Evolutionary conservation across 2,329 filamentous ascomycete genomes (phyloP).

Genomic region (Trichoderma guizhouense): DNA sequence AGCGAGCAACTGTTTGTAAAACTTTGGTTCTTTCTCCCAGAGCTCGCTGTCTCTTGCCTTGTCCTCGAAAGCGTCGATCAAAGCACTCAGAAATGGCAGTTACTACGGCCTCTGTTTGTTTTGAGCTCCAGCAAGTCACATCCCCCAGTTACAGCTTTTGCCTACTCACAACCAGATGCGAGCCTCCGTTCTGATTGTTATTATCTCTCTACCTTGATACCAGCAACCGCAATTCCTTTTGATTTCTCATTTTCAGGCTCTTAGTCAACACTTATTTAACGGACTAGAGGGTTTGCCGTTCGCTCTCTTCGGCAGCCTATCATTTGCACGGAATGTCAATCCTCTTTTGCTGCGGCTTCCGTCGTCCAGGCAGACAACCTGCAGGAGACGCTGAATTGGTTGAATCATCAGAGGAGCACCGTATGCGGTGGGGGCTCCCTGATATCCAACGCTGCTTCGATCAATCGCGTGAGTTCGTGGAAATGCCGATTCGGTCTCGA

Average conservation of each 20-base stretch:
- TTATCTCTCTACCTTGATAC: constrained; percentile 5
- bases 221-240: neutral
- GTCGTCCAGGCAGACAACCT: constrained; percentile 3
- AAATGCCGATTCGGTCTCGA: neutral
- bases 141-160: neutral
- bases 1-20: neutral
- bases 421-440: neutral
- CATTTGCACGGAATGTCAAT: constrained; percentile 15
- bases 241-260: constrained; percentile 8
- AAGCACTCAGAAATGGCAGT: neutral
- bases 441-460: neutral
- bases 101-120: neutral
- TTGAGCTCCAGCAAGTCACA: neutral
- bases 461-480: neutral
- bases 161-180: neutral
- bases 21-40: neutral
- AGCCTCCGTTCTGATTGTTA: neutral
- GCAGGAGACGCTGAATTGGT: neutral
- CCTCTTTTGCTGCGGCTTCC: constrained; percentile 16
- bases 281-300: neutral
- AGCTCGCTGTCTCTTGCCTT: neutral
- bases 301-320: neutral
- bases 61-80: neutral
- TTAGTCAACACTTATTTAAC: constrained; percentile 16
- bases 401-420: neutral